Evolutionary conservation across 208 protist genomes (phyloP), one percentile per base, ranked within the genome.

Genomic region (Trypanosoma mega): DNA sequence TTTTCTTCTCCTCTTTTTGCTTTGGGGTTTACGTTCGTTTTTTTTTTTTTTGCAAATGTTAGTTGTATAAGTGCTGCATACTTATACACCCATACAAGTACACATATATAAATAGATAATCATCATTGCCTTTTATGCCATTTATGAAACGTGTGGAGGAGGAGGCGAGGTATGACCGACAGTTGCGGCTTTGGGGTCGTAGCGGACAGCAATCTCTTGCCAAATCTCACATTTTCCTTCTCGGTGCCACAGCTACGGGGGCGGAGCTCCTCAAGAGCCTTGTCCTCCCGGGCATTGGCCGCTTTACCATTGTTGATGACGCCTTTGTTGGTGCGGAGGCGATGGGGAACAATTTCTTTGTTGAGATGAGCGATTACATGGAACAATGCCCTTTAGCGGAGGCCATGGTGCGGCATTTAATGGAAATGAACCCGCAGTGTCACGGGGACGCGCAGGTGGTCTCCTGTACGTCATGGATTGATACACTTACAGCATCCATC

Each of bases 281-380:
- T 3, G 76, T 99, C 20, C 74, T 99, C 12, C 86, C 97, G 8
- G 96, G 96, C 34, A 76, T 99, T 46, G 87, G 87, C 26, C 46
- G 63, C 20, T 93, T 98, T 51, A 98, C 95, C 0, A 66, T 99
- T 14, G 93, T 99, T 2, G 98, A 99, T 67, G 90, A 87, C 45
- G 49, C 64, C 9, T 47, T 72, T 5, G 90, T 98, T 2, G 78
- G 61, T 7, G 59, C 60, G 1, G 63, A 69, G 5, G 89, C 98
- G 39, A 54, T 98, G 1, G 96, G 94, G n/a, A 90, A 90, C 43
- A 99, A 98, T 68, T 99, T 99, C 68, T 99, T 99, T 64, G 53
- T 99, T 21, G 55, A 76, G 1, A 27, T 62, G 2, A 33, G 37
- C 2, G 64, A 68, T 37, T 37, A 72, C 16, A 20, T 27, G 7